Conservation (phyloP, 78 protist genomes). For the Speleostelium caveatum region DNA sequence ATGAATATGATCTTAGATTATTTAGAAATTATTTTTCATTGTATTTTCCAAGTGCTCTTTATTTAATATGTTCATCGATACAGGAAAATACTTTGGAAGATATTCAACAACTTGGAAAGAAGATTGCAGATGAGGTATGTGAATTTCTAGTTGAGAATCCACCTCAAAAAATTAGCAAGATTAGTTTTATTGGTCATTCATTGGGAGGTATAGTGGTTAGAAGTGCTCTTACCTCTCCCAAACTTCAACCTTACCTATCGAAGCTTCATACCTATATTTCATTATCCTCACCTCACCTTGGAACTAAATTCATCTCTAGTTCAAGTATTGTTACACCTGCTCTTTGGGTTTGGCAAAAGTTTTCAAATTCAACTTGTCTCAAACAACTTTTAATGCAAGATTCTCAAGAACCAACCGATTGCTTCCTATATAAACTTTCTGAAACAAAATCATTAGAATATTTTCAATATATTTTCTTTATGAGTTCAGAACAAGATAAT, state of each 20-base stretch:
- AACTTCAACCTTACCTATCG: slow-evolving; percentile 1
- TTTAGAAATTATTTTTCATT: slow-evolving; percentile 62
- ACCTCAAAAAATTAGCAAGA: slow-evolving; percentile 23
- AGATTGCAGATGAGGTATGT: slow-evolving; percentile 68
- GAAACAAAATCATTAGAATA: slow-evolving; percentile 13
- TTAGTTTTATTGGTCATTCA: slow-evolving; percentile 83
- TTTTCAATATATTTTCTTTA: slow-evolving; percentile 61
- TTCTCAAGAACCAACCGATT: slow-evolving; percentile 14
- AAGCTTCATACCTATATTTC: slow-evolving; percentile 71
- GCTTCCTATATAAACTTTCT: slow-evolving; percentile 43
- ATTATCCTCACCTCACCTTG: slow-evolving; percentile 81
- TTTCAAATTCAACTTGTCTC: slow-evolving; percentile 58
- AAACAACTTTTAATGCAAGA: slow-evolving; percentile 79
- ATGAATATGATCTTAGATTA: slow-evolving; percentile 65
- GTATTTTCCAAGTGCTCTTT: slow-evolving; percentile 47
- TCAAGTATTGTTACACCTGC: slow-evolving; percentile 68
- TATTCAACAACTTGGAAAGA: slow-evolving; percentile 71
- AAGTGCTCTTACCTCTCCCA: slow-evolving; percentile 70
- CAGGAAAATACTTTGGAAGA: slow-evolving; percentile 69
- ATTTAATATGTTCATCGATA: slow-evolving; percentile 65
- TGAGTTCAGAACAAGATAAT: slow-evolving; percentile 73
- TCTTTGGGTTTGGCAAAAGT: slow-evolving; percentile 80
- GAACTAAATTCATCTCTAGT: slow-evolving; percentile 15
- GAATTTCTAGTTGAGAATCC: slow-evolving; percentile 32
- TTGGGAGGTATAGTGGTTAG: slow-evolving; percentile 85